phyloP scores from a whole-genome alignment of 805 yeast species.

The Wickerhamiella brachini region DNA sequence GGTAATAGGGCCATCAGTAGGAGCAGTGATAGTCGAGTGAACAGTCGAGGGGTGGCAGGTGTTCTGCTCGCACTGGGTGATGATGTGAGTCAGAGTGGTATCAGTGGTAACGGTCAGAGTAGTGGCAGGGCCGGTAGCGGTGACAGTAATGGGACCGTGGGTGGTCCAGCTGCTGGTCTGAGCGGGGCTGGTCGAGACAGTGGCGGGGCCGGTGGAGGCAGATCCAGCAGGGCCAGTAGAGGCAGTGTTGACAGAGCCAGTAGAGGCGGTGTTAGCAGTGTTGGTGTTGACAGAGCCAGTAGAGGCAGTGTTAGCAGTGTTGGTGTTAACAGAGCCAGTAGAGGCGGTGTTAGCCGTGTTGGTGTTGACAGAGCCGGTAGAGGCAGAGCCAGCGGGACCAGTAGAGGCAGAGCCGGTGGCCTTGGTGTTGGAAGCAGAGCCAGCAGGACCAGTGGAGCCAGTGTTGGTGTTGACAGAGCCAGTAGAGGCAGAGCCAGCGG shows the following conservation, averaged over 20 bases:
- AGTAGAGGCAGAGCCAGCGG: neutral
- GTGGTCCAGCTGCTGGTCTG: neutral
- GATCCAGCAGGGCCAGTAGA: neutral
- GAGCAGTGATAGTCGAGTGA: neutral
- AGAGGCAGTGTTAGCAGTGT: neutral
- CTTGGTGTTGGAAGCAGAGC: neutral
- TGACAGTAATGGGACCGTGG: neutral
- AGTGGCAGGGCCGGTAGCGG: neutral
- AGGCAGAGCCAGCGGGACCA: neutral
- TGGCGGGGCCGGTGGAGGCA: neutral
- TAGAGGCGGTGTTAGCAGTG: neutral
- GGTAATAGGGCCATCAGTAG: neutral
- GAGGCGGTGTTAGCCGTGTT: neutral
- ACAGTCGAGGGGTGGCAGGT: neutral
- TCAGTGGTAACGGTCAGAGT: neutral
- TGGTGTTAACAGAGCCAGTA: neutral
- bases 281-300: neutral
- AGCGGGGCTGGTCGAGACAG: neutral
- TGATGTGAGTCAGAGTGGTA: neutral
- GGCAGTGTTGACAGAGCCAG: neutral
- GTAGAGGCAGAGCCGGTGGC: neutral
- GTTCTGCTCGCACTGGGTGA: neutral
- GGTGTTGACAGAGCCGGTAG: neutral
- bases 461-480: neutral
- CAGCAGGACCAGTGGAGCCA: neutral